Base-by-base conservation (phyloP, 176 grass and related monocot genomes). In the Aegilops longissima region DNA sequence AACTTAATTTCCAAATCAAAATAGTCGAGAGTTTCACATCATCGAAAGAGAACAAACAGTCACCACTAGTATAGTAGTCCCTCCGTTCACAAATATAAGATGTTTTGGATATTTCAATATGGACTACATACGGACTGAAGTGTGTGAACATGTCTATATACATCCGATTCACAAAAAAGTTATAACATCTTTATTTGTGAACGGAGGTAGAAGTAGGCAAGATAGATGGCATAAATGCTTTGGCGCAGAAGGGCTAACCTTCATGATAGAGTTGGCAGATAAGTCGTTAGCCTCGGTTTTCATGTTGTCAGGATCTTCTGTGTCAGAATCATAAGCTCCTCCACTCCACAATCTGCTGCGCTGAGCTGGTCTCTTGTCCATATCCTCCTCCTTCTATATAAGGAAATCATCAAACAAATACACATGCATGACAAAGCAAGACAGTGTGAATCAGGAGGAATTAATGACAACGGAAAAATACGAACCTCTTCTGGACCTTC, bases 291-390 rank as follows among this genome's bases (percentile, higher is more conserved):
- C 33, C 54, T 27, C 78, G 42, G 30, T 80, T 83, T 89, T 77
- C 76, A 76, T 25, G 74, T 44, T 84, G 61, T 87, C 84, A 62
- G 91, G 80, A 33, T 96, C 94, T 84, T 96, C 94, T 31, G 89
- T 85, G 86, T 93, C 94, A 90, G 94, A 93, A 70, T 93, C 94
- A 81, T 93, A 89, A 56, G 64, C 80, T 64, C 90, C 94, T 75
- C 89, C 94, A 14, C 83, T 91, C 94, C 91, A 96, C 80, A 93
- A 82, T 87, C 89, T 89, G 63, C 84, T 93, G 39, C 91, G 83
- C 70, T 82, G 87, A 84, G 88, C 80, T 87, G 91, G 84, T 90
- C 89, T 91, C 82, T 81, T 87, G 35, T 93, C 94, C 81, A 91
- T 83, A 47, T 93, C 85, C 63, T 87, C 88, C 85, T 91, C 94